Conservation (phyloP, 139 green algal species). For the Chlorella sorokiniana region DNA sequence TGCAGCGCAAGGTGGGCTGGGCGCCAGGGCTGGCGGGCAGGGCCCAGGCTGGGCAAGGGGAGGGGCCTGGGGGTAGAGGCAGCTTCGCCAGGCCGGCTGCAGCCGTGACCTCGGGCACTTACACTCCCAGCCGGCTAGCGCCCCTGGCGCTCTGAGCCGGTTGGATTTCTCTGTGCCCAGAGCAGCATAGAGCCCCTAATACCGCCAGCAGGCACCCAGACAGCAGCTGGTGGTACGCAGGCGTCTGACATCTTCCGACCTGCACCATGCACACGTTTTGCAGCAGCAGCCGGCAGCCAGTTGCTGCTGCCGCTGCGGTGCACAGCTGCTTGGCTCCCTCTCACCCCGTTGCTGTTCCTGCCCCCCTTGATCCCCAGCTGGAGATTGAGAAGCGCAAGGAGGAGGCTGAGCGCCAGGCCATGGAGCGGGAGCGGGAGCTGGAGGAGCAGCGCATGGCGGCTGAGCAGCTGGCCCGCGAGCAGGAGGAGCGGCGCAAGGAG, state of each 20-base stretch:
- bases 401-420: slow-evolving; percentile 80
- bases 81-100: not conserved
- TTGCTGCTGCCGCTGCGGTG: not conserved
- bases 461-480: slow-evolving; percentile 64
- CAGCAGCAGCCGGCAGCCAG: too few species aligned
- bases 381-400: slow-evolving; percentile 98
- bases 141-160: slow-evolving; percentile 17
- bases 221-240: slow-evolving; percentile 28
- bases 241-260: slow-evolving; percentile 8
- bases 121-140: slow-evolving; percentile 28
- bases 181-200: slow-evolving; percentile 27
- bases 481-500: slow-evolving; percentile 71
- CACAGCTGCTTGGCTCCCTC: not conserved
- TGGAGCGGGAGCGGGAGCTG: slow-evolving; percentile 87
- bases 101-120: not conserved
- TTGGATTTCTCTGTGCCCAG: slow-evolving; percentile 31
- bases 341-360: not conserved
- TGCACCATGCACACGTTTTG: not conserved
- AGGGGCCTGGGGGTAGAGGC: not conserved
- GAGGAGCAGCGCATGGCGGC: slow-evolving; percentile 70
- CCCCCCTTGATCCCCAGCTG: slow-evolving; percentile 38
- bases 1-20: slow-evolving; percentile 74
- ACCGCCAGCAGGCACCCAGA: slow-evolving; percentile 3
- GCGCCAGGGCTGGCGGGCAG: not conserved
- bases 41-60: not conserved